Evolutionary conservation across 768 basidiomycete species (phyloP).

Genomic region (Pleurotus eryngii): DNA sequence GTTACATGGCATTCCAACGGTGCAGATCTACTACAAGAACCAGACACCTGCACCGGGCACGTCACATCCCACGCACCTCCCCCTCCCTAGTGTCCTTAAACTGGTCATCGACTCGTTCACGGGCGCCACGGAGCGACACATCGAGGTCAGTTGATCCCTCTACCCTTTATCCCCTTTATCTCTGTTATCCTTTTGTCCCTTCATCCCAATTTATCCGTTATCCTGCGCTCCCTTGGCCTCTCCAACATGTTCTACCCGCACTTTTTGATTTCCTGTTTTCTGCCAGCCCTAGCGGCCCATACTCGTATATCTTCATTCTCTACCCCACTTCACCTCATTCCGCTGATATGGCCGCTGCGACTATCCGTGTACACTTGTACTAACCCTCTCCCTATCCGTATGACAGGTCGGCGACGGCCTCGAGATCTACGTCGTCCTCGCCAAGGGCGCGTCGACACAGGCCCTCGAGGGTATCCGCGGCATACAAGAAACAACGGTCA

Average conservation of each 20-base stretch:
- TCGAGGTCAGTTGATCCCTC: conserved; percentile 61
- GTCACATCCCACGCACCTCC: conserved; percentile 77
- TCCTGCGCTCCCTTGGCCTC: background rate
- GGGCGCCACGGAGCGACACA: conserved; percentile 95
- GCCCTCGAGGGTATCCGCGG: conserved; percentile 54
- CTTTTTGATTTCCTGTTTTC: background rate
- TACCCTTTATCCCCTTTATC: background rate
- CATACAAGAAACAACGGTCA: conserved; percentile 60
- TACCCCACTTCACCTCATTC: background rate
- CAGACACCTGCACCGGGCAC: conserved; percentile 73
- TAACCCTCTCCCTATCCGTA: background rate
- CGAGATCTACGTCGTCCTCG: conserved; percentile 85
- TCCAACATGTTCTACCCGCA: background rate
- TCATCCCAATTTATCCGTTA: background rate
- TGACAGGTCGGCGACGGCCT: conserved; percentile 89
- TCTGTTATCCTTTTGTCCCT: background rate
- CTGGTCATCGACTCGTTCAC: conserved; percentile 97
- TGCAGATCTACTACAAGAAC: conserved; percentile 97
- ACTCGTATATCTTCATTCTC: too few relatives aligned
- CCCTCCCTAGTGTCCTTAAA: conserved; percentile 72
- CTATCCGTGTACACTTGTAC: too few relatives aligned
- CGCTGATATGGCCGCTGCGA: too few relatives aligned
- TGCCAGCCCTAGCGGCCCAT: too few relatives aligned
- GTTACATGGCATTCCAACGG: background rate
- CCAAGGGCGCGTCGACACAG: conserved; percentile 60